These are phyloP conservation scores for Spergularia marina DNA, from an alignment of 148 eudicot genomes.

Conservation along the genomic window DNA sequence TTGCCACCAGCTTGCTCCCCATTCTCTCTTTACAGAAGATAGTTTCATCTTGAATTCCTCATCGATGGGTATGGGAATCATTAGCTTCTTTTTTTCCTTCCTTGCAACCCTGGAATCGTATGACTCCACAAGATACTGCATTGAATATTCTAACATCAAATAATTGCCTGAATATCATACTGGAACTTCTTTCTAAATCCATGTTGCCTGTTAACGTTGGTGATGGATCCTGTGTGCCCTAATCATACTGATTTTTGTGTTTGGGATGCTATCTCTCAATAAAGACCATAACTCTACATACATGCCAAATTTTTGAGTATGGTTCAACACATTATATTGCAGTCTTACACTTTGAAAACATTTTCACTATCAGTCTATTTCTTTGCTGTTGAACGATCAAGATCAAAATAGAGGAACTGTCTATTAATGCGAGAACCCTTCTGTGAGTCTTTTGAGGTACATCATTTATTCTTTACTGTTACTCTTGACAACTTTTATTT, in stretches of 20 bases:
- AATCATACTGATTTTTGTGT: not conserved
- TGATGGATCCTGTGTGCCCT: not conserved
- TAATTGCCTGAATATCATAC: not conserved
- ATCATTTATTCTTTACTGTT: too few relatives aligned
- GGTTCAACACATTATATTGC: too few relatives aligned
- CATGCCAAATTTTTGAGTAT: not conserved
- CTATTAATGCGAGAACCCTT: too few relatives aligned
- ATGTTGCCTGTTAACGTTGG: not conserved
- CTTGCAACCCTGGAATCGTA: slow-evolving; percentile 75
- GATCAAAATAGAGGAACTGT: too few relatives aligned
- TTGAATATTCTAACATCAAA: slow-evolving; percentile 9
- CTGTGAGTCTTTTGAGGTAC: too few relatives aligned
- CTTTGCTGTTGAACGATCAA: too few relatives aligned
- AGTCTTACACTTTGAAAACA: too few relatives aligned
- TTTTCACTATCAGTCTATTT: too few relatives aligned
- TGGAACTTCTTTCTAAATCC: not conserved
- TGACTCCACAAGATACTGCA: slow-evolving; percentile 84
- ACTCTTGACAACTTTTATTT: too few relatives aligned
- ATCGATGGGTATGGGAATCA: slow-evolving; percentile 48
- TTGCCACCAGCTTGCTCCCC: slow-evolving; percentile 98
- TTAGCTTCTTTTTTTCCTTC: slow-evolving; percentile 68
- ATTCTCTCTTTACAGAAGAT: slow-evolving; percentile 51
- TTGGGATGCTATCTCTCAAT: not conserved
- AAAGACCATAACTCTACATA: not conserved
- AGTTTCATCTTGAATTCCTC: slow-evolving; percentile 53